These are phyloP conservation scores for Brasilioporus rufonigricans DNA, from an alignment of 768 basidiomycete species.

Conservation along the genomic window DNA sequence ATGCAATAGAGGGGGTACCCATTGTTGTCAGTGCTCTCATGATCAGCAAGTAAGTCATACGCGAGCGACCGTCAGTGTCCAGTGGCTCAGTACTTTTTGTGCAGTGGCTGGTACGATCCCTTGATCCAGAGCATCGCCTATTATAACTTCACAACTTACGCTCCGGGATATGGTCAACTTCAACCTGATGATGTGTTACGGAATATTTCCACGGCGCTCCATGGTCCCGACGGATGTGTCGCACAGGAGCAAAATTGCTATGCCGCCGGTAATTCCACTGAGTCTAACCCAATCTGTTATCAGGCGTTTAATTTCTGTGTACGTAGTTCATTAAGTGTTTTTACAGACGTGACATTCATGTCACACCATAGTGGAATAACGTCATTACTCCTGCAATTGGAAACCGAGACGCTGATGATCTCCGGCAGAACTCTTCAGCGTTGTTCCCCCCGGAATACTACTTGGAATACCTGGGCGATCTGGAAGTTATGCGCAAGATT, in stretches of 20 bases:
- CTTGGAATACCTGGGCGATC: slow-evolving; percentile 40
- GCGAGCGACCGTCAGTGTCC: background rate
- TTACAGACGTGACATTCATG: background rate
- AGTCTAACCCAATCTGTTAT: slow-evolving; percentile 49
- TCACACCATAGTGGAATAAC: slow-evolving; percentile 37
- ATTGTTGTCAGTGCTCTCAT: slow-evolving; percentile 58
- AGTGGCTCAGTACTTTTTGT: background rate
- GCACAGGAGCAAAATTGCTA: too few species aligned
- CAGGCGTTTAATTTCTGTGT: slow-evolving; percentile 58
- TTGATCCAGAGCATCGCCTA: slow-evolving; percentile 61
- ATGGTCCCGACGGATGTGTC: slow-evolving; percentile 50
- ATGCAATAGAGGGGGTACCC: slow-evolving; percentile 45
- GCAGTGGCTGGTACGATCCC: slow-evolving; percentile 66
- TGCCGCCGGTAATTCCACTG: slow-evolving; percentile 45
- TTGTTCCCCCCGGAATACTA: slow-evolving; percentile 60
- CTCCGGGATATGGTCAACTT: too few species aligned
- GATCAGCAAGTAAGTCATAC: slow-evolving; percentile 53
- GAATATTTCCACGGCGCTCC: slow-evolving; percentile 49
- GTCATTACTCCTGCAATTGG: slow-evolving; percentile 52
- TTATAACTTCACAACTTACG: slow-evolving; percentile 49
- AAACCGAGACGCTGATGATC: slow-evolving; percentile 51
- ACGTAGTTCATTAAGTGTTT: slow-evolving; percentile 26
- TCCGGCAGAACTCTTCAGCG: slow-evolving; percentile 52
- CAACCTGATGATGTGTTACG: too few species aligned
- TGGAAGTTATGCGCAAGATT: slow-evolving; percentile 41